phyloP scores from a whole-genome alignment of 345 rosid genomes.

The Cochlearia excelsa region DNA sequence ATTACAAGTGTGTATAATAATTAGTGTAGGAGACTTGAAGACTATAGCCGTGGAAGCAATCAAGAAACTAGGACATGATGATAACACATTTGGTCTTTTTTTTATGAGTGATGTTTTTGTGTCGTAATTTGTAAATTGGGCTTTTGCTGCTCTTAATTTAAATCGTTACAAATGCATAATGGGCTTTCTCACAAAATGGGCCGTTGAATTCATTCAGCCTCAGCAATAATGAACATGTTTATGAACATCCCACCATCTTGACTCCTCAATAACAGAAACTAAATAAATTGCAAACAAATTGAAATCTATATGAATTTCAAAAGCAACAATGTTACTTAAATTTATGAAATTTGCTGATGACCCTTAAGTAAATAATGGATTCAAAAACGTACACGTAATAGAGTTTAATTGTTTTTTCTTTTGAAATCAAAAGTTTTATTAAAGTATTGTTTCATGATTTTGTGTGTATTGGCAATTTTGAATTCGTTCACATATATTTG shows the following conservation, averaged over 20 bases:
- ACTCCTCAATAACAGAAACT: neutral
- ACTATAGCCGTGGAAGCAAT: no score
- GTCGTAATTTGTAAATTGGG: no score
- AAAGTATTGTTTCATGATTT: conserved; percentile 4
- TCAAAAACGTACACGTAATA: neutral
- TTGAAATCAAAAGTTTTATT: no score
- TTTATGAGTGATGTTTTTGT: no score
- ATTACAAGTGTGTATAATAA: no score
- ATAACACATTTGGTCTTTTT: no score
- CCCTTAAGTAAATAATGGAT: no score
- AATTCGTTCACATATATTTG: conserved; percentile 1
- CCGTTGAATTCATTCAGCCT: neutral
- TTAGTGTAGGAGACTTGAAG: no score
- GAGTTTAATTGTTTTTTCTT: neutral
- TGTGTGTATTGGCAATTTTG: conserved; percentile 25
- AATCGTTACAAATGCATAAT: neutral
- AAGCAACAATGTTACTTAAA: neutral
- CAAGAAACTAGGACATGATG: no score
- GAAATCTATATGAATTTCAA: neutral
- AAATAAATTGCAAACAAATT: neutral
- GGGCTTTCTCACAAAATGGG: conserved; percentile 22
- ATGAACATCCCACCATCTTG: neutral
- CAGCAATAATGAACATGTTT: neutral
- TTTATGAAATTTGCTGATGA: no score
- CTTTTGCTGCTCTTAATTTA: no score